Percentiles rank a stretch among this genome's conserved stretches.
phyloP scores from a whole-genome alignment of 352 stramenopile species.

The Pythium folliculosum region DNA sequence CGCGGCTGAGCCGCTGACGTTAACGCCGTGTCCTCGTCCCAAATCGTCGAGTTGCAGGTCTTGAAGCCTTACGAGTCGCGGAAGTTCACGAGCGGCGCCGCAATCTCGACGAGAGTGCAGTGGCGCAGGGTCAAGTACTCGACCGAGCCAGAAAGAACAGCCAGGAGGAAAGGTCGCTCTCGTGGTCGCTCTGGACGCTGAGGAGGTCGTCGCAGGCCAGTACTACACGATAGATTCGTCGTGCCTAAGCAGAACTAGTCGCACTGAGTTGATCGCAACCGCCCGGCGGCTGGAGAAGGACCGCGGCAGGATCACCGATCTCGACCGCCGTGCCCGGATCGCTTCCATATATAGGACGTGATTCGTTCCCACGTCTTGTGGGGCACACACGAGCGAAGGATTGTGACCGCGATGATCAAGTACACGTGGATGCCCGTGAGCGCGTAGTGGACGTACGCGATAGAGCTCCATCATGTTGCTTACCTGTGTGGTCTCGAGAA shows the following conservation, averaged over 20 bases:
- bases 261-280: neutral
- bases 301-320: neutral
- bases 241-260: neutral
- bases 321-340: neutral
- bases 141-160: conserved; percentile 18
- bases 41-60: conserved; percentile 24
- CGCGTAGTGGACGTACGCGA: conserved; percentile 3
- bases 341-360: neutral
- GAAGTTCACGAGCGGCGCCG: conserved; percentile 2
- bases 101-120: conserved; percentile 18
- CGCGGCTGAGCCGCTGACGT: neutral
- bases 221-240: neutral
- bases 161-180: neutral
- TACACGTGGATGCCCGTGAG: neutral
- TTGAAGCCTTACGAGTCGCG: conserved; percentile 15
- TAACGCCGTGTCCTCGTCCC: neutral
- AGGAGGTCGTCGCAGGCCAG: conserved; percentile 17
- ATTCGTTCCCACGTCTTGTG: neutral
- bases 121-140: conserved; percentile 15
- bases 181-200: conserved; percentile 24
- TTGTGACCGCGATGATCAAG: neutral
- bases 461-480: neutral
- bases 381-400: neutral
- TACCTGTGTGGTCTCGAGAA: neutral
- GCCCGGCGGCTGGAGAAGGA: neutral